Percentiles rank a stretch among this genome's conserved stretches.
phyloP scores from a whole-genome alignment of 228 moss, liverwort and hornwort genomes.

The Sphagnum fallax region DNA sequence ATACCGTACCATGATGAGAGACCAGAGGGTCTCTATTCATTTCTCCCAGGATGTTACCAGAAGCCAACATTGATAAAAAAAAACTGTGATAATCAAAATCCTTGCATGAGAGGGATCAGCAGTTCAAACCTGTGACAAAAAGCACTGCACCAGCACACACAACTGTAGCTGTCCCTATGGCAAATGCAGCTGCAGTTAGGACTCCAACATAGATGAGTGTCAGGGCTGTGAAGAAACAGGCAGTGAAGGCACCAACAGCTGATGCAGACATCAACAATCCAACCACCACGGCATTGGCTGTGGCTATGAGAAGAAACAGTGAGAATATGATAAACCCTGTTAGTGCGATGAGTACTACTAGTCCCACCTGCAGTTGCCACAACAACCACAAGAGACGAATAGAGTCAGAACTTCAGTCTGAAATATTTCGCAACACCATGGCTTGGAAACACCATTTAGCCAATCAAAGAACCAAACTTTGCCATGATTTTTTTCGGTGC shows the following conservation, averaged over 20 bases:
- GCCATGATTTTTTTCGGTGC: not conserved
- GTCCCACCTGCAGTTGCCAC: slow-evolving; percentile 46
- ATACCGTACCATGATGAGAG: too few relatives aligned
- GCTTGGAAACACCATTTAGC: not conserved
- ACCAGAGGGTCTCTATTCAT: too few relatives aligned
- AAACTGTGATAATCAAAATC: too few relatives aligned
- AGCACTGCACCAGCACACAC: slow-evolving; percentile 46
- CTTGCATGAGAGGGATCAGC: too few relatives aligned
- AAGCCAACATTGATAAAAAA: too few relatives aligned
- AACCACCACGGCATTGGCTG: slow-evolving; percentile 53
- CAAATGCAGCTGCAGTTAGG: slow-evolving; percentile 41
- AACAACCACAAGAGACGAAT: not conserved
- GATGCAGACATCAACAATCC: slow-evolving; percentile 63
- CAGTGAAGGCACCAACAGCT: slow-evolving; percentile 63
- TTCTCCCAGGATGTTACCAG: too few relatives aligned
- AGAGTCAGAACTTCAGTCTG: too few relatives aligned
- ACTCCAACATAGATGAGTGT: slow-evolving; percentile 63
- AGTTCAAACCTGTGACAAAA: slow-evolving; percentile 56
- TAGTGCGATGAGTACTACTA: slow-evolving; percentile 47
- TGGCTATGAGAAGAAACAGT: slow-evolving; percentile 61
- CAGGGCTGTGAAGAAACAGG: slow-evolving; percentile 66
- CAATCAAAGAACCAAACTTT: not conserved
- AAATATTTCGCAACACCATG: too few relatives aligned
- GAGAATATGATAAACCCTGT: slow-evolving; percentile 67
- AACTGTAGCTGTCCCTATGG: slow-evolving; percentile 52